Percentiles rank a stretch among this genome's conserved stretches.
Evolutionary conservation across 225 moss, liverwort and hornwort species (phyloP).

Genomic region (Antitrichia curtipendula): DNA sequence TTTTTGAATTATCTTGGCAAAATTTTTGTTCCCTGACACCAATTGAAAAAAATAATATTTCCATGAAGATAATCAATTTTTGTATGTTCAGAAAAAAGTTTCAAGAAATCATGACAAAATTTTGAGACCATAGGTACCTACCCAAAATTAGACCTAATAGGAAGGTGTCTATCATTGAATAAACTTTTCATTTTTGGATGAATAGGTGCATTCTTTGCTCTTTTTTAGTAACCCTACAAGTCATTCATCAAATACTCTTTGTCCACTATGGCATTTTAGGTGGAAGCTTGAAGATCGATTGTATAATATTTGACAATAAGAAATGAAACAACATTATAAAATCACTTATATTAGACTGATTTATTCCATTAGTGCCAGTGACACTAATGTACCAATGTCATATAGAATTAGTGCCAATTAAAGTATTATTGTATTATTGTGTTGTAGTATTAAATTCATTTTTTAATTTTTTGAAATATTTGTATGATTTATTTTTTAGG

Average conservation of each 20-base stretch:
- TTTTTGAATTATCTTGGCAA: no score
- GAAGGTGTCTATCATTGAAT: accelerated
- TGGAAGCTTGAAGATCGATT: not conserved
- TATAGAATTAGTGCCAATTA: not conserved
- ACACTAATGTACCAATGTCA: no score
- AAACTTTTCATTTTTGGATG: not conserved
- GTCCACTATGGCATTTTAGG: no score
- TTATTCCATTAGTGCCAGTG: not conserved
- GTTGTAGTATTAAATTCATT: no score
- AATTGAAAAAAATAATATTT: no score
- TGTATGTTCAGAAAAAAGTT: no score
- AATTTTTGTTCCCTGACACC: no score
- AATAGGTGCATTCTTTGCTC: not conserved
- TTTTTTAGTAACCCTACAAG: not conserved
- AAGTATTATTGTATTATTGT: accelerated
- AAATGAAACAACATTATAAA: not conserved
- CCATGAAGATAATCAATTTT: no score
- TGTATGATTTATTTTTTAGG: not conserved
- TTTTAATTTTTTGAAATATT: not conserved
- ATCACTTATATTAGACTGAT: not conserved
- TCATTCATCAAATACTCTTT: not conserved
- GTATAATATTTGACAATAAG: no score
- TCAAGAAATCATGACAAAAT: no score
- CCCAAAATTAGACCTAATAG: accelerated
- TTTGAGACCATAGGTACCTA: no score